Conservation (phyloP, 2,329 filamentous ascomycete species). For the Fusarium metavorans region DNA sequence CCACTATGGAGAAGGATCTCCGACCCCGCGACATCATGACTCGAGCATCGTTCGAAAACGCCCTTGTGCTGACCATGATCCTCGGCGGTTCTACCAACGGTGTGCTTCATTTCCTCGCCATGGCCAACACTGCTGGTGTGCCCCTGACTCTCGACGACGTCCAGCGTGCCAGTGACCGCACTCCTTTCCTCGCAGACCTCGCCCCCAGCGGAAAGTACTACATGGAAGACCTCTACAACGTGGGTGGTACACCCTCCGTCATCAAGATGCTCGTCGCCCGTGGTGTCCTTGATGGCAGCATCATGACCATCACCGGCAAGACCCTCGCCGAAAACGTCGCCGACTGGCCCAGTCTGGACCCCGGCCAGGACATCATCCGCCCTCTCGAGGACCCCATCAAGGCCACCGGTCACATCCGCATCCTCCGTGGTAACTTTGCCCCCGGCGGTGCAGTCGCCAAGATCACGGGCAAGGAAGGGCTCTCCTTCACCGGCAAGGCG, state of each 20-base stretch:
- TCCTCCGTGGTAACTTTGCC: conserved; percentile 88
- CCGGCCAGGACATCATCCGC: conserved; percentile 88
- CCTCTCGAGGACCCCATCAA: conserved; percentile 82
- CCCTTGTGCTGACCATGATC: conserved; percentile 89
- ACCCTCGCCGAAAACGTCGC: conserved; percentile 86
- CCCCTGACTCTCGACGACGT: conserved; percentile 84
- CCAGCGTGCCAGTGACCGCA: conserved; percentile 82
- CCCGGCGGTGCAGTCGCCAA: conserved; percentile 93
- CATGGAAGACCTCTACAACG: conserved; percentile 88
- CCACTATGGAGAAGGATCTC: conserved; percentile 86
- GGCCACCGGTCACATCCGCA: conserved; percentile 85
- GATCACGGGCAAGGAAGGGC: conserved; percentile 95
- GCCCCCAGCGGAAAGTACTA: conserved; percentile 86
- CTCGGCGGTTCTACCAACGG: conserved; percentile 92
- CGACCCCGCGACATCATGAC: conserved; percentile 84
- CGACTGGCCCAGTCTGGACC: conserved; percentile 80
- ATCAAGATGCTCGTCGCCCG: conserved; percentile 86
- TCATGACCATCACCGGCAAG: conserved; percentile 86
- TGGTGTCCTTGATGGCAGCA: conserved; percentile 79
- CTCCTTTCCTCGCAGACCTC: conserved; percentile 87
- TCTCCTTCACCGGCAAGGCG: conserved; percentile 83
- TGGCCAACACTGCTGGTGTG: conserved; percentile 87
- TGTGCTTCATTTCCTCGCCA: conserved; percentile 89
- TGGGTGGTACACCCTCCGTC: conserved; percentile 87
- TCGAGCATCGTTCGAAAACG: conserved; percentile 86